Base-by-base conservation (phyloP, 805 yeast species). In the Metschnikowia orientalis region DNA sequence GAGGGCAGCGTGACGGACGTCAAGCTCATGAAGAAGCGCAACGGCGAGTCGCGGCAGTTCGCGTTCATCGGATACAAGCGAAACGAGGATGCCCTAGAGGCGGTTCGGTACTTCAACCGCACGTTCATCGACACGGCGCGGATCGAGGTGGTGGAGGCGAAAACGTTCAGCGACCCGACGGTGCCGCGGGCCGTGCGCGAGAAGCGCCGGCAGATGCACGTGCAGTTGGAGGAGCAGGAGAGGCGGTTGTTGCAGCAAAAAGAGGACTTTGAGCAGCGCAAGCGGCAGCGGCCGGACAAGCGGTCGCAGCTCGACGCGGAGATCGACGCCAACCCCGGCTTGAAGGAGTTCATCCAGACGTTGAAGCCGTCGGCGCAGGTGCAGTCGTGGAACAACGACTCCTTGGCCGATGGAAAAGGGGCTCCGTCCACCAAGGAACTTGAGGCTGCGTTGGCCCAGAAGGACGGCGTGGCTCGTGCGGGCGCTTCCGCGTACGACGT, bases 31-130 rank as follows among this genome's bases (percentile, higher is more conserved):
- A 81, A 75, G 48, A 85, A 81, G 44, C 70, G 81, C 46, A 77
- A 75, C 45, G 98, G 98, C 16, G 82, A 81, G 50, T 83, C 95
- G 7, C 76, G 98, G 59, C 70, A 94, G 47, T 92, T 92, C 67
- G 97, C 95, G 5, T 92, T 92, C 50, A 67, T 92, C 32, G 98
- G 98, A 1, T 92, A 74, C 57, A 80, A 77, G 48, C 67, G 77
- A n/a, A 67, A 61, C 12, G 69, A 61, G 8, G 95, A 84, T 49
- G 97, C 98, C 1, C 75, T 70, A 30, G 72, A 67, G 27, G 95
- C 96, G 0, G 90, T 79, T 5, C 68, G 63, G 29, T 87, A 73
- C 57, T 89, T 82, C 57, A 69, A 92, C 59, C 69, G 73, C 6
- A 75, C 95, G 1, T 92, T 77, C 55, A 77, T 92, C 37, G 92